These are phyloP conservation scores for Myxozyma vanderwaltii DNA, from an alignment of 805 yeast genomes.

Conservation along the genomic window DNA sequence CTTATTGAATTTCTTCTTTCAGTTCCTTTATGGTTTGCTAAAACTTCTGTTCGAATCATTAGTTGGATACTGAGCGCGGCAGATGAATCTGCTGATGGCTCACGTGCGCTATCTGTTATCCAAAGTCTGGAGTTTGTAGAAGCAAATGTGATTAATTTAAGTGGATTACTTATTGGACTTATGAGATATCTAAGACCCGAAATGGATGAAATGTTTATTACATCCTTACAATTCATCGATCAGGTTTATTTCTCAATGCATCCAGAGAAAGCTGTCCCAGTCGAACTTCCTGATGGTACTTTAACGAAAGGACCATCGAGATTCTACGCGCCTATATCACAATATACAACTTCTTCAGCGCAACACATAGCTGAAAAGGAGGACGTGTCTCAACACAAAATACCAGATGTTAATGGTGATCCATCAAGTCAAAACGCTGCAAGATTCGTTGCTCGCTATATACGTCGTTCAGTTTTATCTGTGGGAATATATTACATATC, in stretches of 20 bases:
- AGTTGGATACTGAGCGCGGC: slow-evolving; percentile 1
- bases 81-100: neutral
- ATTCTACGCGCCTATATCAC: slow-evolving; percentile 26
- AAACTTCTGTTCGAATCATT: neutral
- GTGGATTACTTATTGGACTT: slow-evolving; percentile 47
- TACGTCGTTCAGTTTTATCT: slow-evolving; percentile 40
- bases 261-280: slow-evolving; percentile 39
- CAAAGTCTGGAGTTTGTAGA: slow-evolving; percentile 45
- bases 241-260: slow-evolving; percentile 45
- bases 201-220: slow-evolving; percentile 47
- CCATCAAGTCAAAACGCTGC: slow-evolving; percentile 17
- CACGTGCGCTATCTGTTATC: slow-evolving; percentile 33
- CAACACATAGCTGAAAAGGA: neutral
- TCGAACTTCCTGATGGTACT: neutral
- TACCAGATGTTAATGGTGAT: neutral
- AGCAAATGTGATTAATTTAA: slow-evolving; percentile 46
- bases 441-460: slow-evolving; percentile 39
- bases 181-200: slow-evolving; percentile 45
- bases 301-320: slow-evolving; percentile 6
- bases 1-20: slow-evolving; percentile 41
- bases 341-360: slow-evolving; percentile 13
- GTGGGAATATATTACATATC: slow-evolving; percentile 44
- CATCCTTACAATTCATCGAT: slow-evolving; percentile 48
- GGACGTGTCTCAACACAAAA: no score
- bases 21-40: slow-evolving; percentile 18